Percentiles rank a stretch among this genome's conserved stretches.
Evolutionary conservation across 192 early-diverging fungal genomes (phyloP).

Genomic region (Glomus cerebriforme): DNA sequence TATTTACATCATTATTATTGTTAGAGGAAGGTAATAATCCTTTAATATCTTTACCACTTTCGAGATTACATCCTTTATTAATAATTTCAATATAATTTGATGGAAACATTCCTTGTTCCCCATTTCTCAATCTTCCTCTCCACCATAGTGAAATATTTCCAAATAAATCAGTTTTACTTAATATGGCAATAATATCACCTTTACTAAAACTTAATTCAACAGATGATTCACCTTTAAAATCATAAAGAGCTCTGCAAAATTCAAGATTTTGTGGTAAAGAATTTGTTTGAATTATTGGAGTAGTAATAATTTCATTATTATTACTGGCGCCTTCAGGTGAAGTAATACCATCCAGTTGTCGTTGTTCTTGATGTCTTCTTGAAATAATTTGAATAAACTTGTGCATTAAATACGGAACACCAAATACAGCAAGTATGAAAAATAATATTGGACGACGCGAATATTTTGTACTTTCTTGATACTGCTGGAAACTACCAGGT

Average conservation of each 20-base stretch:
- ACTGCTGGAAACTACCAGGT: conserved; percentile 72
- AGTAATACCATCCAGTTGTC: conserved; percentile 33
- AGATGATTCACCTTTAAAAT: conserved; percentile 75
- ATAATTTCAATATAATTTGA: conserved; percentile 90
- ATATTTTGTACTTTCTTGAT: conserved; percentile 57
- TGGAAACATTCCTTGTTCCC: conserved; percentile 88
- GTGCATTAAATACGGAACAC: conserved; percentile 90
- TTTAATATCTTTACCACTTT: not conserved
- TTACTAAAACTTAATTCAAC: conserved; percentile 81
- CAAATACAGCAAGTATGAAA: conserved; percentile 85
- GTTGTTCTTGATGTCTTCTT: conserved; percentile 41
- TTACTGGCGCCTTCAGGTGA: conserved; percentile 40
- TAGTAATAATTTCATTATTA: not conserved
- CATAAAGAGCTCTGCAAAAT: conserved; percentile 88
- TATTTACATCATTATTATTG: not conserved
- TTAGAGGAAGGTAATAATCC: not conserved
- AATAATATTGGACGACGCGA: conserved; percentile 75
- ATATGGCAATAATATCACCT: conserved; percentile 89
- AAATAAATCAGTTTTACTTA: conserved; percentile 78
- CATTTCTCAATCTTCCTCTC: conserved; percentile 81
- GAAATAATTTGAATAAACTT: conserved; percentile 80
- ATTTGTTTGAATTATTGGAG: conserved; percentile 18
- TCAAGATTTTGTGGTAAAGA: conserved; percentile 65
- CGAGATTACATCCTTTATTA: conserved; percentile 56
- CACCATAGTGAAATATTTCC: conserved; percentile 87